These are phyloP conservation scores for Neofusicoccum cordaticola DNA, from an alignment of 2,329 filamentous ascomycete species.

Conservation along the genomic window DNA sequence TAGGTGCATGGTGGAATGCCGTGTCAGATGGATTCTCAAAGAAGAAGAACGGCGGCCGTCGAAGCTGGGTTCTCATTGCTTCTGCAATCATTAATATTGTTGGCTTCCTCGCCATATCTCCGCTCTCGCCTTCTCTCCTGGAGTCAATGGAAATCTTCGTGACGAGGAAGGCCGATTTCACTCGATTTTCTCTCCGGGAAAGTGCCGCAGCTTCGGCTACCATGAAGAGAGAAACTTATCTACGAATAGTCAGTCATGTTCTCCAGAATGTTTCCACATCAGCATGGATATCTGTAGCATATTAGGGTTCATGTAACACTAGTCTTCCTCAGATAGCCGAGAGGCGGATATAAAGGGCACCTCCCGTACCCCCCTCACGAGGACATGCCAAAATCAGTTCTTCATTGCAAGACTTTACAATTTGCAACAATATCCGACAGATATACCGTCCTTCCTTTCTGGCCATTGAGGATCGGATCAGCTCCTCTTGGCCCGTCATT, in stretches of 20 bases:
- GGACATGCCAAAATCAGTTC: no score
- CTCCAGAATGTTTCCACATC: conserved; percentile 29
- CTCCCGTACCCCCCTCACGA: no score
- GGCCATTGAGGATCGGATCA: conserved; percentile 19
- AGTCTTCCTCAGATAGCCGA: no score
- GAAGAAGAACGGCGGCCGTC: conserved; percentile 19
- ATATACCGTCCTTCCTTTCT: conserved; percentile 26
- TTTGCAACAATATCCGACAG: conserved; percentile 21
- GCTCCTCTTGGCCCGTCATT: background rate
- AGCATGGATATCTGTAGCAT: conserved; percentile 21
- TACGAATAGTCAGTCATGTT: conserved; percentile 25
- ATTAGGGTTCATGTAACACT: no score
- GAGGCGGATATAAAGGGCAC: no score
- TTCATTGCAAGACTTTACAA: no score
- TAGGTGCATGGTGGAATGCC: conserved; percentile 26
- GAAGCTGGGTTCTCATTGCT: conserved; percentile 19
- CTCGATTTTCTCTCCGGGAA: background rate
- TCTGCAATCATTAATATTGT: conserved; percentile 20
- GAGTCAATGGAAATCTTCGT: conserved; percentile 18
- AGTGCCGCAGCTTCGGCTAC: no score
- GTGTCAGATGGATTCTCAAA: conserved; percentile 21
- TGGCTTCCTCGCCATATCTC: conserved; percentile 21
- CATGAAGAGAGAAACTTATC: conserved; percentile 23
- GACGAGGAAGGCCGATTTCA: background rate
- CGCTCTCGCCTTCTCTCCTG: conserved; percentile 23